These are phyloP conservation scores for Blastobotrys apis DNA, from an alignment of 1,139 yeast genomes.

Conservation along the genomic window DNA sequence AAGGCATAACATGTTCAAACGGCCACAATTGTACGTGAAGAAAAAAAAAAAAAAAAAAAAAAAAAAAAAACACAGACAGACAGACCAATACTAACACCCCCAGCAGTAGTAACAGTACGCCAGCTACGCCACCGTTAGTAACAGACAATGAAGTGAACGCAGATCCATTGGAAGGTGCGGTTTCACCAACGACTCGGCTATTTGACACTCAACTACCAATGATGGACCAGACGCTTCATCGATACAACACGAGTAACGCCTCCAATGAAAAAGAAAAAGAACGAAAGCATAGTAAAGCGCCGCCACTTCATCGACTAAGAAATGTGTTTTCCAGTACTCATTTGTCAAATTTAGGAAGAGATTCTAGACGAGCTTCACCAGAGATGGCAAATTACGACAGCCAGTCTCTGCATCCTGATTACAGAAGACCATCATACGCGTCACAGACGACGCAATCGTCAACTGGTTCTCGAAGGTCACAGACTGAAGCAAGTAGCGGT, in stretches of 20 bases:
- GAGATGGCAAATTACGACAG: slow-evolving; percentile 8
- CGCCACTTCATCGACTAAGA: slow-evolving; percentile 19
- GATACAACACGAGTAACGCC: background rate
- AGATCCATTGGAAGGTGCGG: slow-evolving; percentile 9
- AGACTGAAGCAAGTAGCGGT: slow-evolving; percentile 11
- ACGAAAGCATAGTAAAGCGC: slow-evolving; percentile 10
- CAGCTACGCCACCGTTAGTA: slow-evolving; percentile 10
- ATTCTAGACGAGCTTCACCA: slow-evolving; percentile 9
- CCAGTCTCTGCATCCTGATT: slow-evolving; percentile 9
- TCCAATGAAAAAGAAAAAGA: background rate
- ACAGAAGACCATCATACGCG: slow-evolving; percentile 19
- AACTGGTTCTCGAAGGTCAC: slow-evolving; percentile 14
- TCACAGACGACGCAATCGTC: slow-evolving; percentile 20
- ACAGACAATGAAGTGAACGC: slow-evolving; percentile 11
- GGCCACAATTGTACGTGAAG: slow-evolving; percentile 5
- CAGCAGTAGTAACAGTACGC: background rate
- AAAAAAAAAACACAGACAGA: background rate
- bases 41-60: background rate
- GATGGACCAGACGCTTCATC: background rate
- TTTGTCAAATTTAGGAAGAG: slow-evolving; percentile 14
- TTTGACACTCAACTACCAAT: no score
- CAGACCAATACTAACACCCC: background rate
- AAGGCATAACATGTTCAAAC: slow-evolving; percentile 8
- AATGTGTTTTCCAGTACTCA: slow-evolving; percentile 25
- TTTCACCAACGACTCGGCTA: slow-evolving; percentile 14